These are phyloP conservation scores for Sugiyamaella qingdaonensis DNA, from an alignment of 805 yeast species.

Conservation along the genomic window DNA sequence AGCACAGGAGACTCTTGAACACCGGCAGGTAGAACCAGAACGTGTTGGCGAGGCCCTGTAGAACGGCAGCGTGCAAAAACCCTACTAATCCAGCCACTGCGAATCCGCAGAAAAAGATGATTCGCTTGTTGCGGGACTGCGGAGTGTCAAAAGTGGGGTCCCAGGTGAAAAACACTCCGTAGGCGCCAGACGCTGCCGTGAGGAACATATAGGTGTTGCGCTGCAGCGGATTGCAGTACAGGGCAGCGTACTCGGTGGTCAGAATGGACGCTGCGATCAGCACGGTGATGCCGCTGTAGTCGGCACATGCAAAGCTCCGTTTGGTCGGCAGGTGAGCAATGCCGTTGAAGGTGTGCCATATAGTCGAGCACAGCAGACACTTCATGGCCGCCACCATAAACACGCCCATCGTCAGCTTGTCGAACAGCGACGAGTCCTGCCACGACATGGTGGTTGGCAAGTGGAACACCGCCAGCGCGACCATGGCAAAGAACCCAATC, in stretches of 20 bases:
- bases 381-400: slow-evolving; percentile 70
- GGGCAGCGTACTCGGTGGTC: slow-evolving; percentile 76
- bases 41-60: slow-evolving; percentile 54
- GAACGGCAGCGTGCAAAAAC: slow-evolving; percentile 49
- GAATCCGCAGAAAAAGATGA: slow-evolving; percentile 72
- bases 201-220: slow-evolving; percentile 52
- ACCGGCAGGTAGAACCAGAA: slow-evolving; percentile 61
- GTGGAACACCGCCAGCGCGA: slow-evolving; percentile 53
- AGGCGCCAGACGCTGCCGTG: slow-evolving; percentile 61
- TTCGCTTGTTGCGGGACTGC: slow-evolving; percentile 73
- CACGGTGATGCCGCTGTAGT: slow-evolving; percentile 90
- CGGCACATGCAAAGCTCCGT: slow-evolving; percentile 83
- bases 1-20: slow-evolving; percentile 67
- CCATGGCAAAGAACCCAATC: slow-evolving; percentile 57
- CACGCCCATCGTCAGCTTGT: slow-evolving; percentile 52
- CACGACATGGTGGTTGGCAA: slow-evolving; percentile 55
- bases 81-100: slow-evolving; percentile 73
- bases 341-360: slow-evolving; percentile 90
- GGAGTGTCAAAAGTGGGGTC: slow-evolving; percentile 87
- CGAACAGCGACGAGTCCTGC: slow-evolving; percentile 31
- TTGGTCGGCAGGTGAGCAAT: slow-evolving; percentile 61
- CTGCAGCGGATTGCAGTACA: slow-evolving; percentile 53
- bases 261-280: slow-evolving; percentile 85
- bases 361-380: slow-evolving; percentile 72
- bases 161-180: slow-evolving; percentile 84